Evolutionary conservation across 2,329 filamentous ascomycete genomes (phyloP).

Genomic region (Monosporascus sp.): DNA sequence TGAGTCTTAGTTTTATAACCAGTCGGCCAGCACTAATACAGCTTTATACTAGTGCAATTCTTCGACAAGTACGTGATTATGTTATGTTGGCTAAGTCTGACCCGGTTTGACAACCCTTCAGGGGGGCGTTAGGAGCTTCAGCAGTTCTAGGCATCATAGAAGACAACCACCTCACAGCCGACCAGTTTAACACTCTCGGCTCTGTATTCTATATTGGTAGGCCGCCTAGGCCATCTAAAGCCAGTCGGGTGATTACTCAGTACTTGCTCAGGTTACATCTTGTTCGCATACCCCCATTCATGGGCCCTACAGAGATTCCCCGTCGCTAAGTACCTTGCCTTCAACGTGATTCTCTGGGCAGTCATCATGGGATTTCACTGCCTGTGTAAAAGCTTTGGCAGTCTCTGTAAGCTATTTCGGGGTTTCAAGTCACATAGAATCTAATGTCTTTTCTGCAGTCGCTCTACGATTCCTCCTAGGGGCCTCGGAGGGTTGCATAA

Average conservation of each 20-base stretch:
- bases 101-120: background rate
- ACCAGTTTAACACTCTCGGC: slow-evolving; percentile 3
- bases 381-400: slow-evolving; percentile 1
- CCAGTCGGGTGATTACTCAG: background rate
- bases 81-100: background rate
- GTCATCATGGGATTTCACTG: slow-evolving; percentile 4
- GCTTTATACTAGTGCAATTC: slow-evolving; percentile 1
- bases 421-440: background rate
- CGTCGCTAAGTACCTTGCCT: slow-evolving; percentile 4
- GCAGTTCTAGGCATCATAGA: slow-evolving; percentile 2
- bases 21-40: too few species aligned
- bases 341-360: slow-evolving; percentile 3
- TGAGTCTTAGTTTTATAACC: background rate
- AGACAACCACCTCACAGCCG: slow-evolving; percentile 4
- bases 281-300: slow-evolving; percentile 4
- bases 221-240: background rate
- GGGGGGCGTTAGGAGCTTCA: slow-evolving; percentile 3
- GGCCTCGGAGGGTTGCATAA: slow-evolving; percentile 2
- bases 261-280: background rate
- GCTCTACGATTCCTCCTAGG: slow-evolving; percentile 3
- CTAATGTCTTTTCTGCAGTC: background rate
- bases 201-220: slow-evolving; percentile 6
- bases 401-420: background rate
- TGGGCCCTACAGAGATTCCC: slow-evolving; percentile 2
- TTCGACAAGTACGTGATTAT: slow-evolving; percentile 1